phyloP scores from a whole-genome alignment of 1,284 basidiomycete genomes.

The Cutaneotrichosporon curvatum region DNA sequence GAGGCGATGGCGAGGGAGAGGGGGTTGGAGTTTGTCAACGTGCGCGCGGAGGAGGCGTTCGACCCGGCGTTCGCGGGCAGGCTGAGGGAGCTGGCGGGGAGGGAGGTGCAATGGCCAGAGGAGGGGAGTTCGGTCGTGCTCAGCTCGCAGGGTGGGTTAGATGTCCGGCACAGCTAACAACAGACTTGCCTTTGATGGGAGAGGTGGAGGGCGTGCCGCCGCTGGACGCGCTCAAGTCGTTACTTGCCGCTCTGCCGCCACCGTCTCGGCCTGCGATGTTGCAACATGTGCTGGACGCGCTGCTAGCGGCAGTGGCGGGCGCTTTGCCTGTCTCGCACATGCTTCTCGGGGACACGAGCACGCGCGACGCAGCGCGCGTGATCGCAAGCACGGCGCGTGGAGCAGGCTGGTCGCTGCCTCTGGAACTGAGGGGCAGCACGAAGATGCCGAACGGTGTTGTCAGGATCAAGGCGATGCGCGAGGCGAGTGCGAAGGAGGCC shows the following conservation, averaged over 20 bases:
- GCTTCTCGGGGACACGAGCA: conserved; percentile 71
- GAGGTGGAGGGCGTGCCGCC: conserved; percentile 39
- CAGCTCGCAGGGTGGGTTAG: conserved; percentile 22
- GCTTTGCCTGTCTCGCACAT: conserved; percentile 62
- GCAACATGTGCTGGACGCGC: conserved; percentile 58
- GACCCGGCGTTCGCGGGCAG: conserved; percentile 17
- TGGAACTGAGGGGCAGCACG: conserved; percentile 53
- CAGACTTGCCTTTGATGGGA: conserved; percentile 14
- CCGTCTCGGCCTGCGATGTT: conserved; percentile 63
- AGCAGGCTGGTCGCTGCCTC: conserved; percentile 65
- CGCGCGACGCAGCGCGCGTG: conserved; percentile 67
- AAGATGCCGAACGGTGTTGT: conserved; percentile 46
- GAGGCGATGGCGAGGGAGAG: conserved; percentile 15
- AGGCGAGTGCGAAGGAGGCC: conserved; percentile 72
- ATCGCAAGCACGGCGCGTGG: conserved; percentile 71
- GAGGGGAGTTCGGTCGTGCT: conserved; percentile 15
- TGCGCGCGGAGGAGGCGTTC: conserved; percentile 40
- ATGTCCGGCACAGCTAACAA: not conserved
- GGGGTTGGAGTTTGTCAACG: conserved; percentile 23
- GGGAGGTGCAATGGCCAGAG: not conserved
- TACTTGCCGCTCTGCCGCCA: conserved; percentile 66
- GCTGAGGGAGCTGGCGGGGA: conserved; percentile 4
- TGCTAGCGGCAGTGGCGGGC: conserved; percentile 62
- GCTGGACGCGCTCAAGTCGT: conserved; percentile 52
- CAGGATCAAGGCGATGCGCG: conserved; percentile 64